Evolutionary conservation across 2,329 filamentous ascomycete genomes (phyloP).

Genomic region (Pseudogymnoascus sp.): DNA sequence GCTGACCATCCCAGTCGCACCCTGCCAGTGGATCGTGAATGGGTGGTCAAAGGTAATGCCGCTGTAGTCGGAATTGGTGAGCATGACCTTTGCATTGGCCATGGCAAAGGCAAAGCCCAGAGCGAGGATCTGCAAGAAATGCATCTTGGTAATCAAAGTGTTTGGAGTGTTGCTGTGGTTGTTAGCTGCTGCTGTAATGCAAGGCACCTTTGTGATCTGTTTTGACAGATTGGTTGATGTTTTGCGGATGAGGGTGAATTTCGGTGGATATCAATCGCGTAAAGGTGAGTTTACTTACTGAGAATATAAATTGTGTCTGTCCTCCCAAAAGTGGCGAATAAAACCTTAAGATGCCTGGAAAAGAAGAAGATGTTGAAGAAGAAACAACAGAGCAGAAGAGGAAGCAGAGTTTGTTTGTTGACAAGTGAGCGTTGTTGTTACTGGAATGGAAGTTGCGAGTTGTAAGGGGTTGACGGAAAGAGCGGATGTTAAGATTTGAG

Average conservation of each 20-base stretch:
- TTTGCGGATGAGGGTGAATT: neutral
- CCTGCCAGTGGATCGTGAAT: conserved; percentile 24
- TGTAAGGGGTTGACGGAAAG: neutral
- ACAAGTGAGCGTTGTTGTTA: neutral
- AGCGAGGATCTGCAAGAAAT: conserved; percentile 24
- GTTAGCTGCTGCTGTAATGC: neutral
- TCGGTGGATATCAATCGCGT: neutral
- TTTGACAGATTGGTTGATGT: neutral
- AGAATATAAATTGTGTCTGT: conserved; percentile 7
- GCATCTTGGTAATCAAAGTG: conserved; percentile 22
- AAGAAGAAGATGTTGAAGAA: conserved; percentile 9
- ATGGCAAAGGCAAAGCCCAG: conserved; percentile 19
- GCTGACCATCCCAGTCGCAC: conserved; percentile 22
- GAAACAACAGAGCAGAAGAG: neutral
- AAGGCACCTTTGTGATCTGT: neutral
- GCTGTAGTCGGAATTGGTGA: conserved; percentile 24
- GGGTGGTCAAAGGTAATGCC: conserved; percentile 19
- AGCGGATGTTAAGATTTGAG: neutral
- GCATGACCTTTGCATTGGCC: conserved; percentile 18
- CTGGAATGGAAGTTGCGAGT: neutral
- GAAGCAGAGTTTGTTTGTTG: neutral
- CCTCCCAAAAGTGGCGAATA: conserved; percentile 5
- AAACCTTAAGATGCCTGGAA: neutral
- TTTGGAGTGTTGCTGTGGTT: neutral
- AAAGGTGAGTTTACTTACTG: neutral